A percentile compares a stretch with the other conserved stretches of the same genome.
phyloP scores from a whole-genome alignment of 2,329 filamentous ascomycete species.

The Colletotrichum shisoi region DNA sequence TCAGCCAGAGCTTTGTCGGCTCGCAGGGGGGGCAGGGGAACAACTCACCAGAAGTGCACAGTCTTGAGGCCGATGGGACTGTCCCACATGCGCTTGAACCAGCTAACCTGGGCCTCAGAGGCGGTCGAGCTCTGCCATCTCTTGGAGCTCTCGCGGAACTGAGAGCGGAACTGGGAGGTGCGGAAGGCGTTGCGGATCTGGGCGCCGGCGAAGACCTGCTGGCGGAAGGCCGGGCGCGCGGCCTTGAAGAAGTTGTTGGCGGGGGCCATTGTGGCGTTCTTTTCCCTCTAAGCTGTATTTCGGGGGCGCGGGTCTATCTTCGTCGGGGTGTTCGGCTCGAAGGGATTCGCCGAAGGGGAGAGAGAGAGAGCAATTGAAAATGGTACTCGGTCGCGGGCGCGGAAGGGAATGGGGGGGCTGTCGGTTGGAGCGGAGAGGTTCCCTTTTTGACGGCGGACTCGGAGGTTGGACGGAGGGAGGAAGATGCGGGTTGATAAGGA shows the following conservation, averaged over 20 bases:
- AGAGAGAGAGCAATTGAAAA: slow-evolving; percentile 5
- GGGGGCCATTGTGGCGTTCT: slow-evolving; percentile 52
- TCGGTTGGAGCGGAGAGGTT: slow-evolving; percentile 32
- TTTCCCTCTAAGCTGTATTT: background rate
- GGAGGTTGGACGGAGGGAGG: slow-evolving; percentile 15
- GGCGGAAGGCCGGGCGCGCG: slow-evolving; percentile 64
- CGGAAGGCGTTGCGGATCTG: slow-evolving; percentile 65
- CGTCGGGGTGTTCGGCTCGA: background rate
- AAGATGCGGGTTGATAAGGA: slow-evolving; percentile 36
- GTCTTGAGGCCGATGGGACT: slow-evolving; percentile 86
- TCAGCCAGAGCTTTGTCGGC: background rate
- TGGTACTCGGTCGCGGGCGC: background rate
- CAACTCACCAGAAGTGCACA: slow-evolving; percentile 93
- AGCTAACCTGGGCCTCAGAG: slow-evolving; percentile 57
- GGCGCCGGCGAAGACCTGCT: slow-evolving; percentile 60
- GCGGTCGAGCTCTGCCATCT: slow-evolving; percentile 76
- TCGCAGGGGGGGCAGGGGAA: too few species aligned
- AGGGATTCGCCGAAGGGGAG: background rate
- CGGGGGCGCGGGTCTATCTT: background rate
- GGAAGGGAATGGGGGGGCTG: background rate
- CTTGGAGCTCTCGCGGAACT: slow-evolving; percentile 55
- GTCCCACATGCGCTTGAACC: slow-evolving; percentile 83
- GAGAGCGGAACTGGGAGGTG: slow-evolving; percentile 52
- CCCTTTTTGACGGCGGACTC: slow-evolving; percentile 6
- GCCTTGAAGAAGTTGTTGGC: slow-evolving; percentile 62